phyloP scores from a whole-genome alignment of 306 rosid genomes.

The Fragaria nilgerrensis region DNA sequence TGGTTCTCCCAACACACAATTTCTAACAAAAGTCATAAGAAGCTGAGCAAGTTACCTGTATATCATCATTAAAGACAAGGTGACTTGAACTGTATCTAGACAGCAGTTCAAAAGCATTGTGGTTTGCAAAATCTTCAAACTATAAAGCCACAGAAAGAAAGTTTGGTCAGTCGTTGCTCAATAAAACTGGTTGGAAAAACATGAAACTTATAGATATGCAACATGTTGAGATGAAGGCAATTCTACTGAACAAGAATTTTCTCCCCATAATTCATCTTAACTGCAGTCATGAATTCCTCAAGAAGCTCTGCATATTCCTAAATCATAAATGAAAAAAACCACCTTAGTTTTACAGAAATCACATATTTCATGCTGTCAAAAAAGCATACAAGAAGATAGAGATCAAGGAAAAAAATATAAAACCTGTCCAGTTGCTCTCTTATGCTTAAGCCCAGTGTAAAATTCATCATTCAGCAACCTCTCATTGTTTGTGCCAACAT shows the following conservation, averaged over 20 bases:
- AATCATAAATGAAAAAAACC: constrained; percentile 24
- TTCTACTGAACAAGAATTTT: constrained; percentile 75
- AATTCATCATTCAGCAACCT: constrained; percentile 78
- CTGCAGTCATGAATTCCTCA: constrained; percentile 91
- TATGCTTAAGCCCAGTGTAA: constrained; percentile 82
- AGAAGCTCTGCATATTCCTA: constrained; percentile 93
- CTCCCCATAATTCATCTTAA: constrained; percentile 93
- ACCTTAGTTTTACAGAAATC: constrained; percentile 15
- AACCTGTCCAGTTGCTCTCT: constrained; percentile 92
- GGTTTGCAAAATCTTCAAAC: constrained; percentile 97
- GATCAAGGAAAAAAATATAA: constrained; percentile 11
- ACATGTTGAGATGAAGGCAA: constrained; percentile 33
- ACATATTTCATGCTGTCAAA: neutral
- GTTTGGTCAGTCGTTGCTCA: constrained; percentile 12
- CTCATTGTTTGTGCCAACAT: constrained; percentile 97
- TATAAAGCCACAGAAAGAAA: constrained; percentile 26
- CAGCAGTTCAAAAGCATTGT: constrained; percentile 91
- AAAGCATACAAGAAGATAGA: neutral
- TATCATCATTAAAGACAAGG: constrained; percentile 95
- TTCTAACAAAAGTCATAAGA: constrained; percentile 2
- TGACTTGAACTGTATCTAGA: constrained; percentile 69
- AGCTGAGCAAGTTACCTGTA: constrained; percentile 53
- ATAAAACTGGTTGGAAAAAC: constrained; percentile 15
- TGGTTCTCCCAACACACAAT: constrained; percentile 18
- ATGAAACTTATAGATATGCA: neutral